Evolutionary conservation across 768 basidiomycete species (phyloP).

Genomic region (Lactarius hatsudake): DNA sequence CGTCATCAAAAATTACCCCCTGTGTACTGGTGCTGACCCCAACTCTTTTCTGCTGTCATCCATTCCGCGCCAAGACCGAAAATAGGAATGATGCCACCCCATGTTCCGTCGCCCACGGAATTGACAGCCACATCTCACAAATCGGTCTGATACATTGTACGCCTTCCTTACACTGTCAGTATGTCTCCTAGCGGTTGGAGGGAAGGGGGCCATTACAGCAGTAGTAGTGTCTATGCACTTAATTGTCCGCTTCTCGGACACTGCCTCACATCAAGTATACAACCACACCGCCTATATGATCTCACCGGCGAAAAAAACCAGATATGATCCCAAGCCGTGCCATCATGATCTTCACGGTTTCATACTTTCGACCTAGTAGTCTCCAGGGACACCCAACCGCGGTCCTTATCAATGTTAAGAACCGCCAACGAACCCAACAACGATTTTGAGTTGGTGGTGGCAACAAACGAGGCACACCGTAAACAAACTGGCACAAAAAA

Average conservation of each 20-base stretch:
- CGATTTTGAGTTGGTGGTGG: not conserved
- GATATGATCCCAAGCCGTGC: not conserved
- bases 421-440: not conserved
- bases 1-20: conserved; percentile 12
- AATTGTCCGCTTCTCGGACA: not conserved
- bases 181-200: not conserved
- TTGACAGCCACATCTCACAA: not conserved
- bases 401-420: not conserved
- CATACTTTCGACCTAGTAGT: not conserved
- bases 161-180: not conserved
- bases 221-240: not conserved
- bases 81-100: not conserved
- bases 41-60: not conserved
- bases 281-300: conserved; percentile 2
- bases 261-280: not conserved
- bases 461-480: not conserved
- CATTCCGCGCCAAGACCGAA: not conserved
- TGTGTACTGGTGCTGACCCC: not conserved
- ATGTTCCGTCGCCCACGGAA: not conserved
- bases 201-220: not conserved
- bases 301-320: not conserved
- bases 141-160: not conserved
- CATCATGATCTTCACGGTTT: conserved; percentile 17
- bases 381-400: conserved; percentile 1
- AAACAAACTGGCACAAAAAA: not conserved